A percentile compares a stretch with the other conserved stretches of the same genome.
phyloP scores from a whole-genome alignment of 345 rosid species.

The Populus deltoides region DNA sequence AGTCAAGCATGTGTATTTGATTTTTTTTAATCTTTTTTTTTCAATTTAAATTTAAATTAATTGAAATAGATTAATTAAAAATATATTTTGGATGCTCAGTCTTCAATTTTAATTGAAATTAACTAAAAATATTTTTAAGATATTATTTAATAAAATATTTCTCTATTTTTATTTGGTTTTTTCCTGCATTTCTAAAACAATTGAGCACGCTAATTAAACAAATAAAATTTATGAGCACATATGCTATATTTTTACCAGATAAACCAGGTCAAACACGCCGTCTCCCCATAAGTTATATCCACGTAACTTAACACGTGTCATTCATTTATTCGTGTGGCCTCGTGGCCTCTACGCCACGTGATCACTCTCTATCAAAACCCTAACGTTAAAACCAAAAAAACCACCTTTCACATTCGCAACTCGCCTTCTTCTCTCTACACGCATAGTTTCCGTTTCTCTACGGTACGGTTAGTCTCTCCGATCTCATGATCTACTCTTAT shows the following conservation, averaged over 20 bases:
- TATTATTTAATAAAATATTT: too few relatives aligned
- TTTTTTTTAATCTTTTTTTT: too few relatives aligned
- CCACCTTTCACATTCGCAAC: neutral
- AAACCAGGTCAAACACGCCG: neutral
- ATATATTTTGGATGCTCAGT: too few relatives aligned
- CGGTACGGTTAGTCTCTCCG: constrained; percentile 2
- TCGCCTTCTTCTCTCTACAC: neutral
- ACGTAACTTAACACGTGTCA: neutral
- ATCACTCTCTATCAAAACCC: neutral
- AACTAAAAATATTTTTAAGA: too few relatives aligned
- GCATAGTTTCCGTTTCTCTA: neutral
- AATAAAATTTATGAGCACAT: too few relatives aligned
- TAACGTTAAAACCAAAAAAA: neutral
- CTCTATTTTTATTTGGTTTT: too few relatives aligned
- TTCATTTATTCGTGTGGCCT: neutral
- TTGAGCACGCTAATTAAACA: too few relatives aligned
- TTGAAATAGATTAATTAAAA: too few relatives aligned
- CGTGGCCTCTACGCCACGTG: neutral
- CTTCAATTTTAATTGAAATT: too few relatives aligned
- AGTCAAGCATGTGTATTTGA: too few relatives aligned
- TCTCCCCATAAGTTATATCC: neutral
- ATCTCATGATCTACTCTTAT: neutral
- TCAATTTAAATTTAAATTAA: too few relatives aligned
- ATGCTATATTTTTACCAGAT: neutral
- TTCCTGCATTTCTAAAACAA: too few relatives aligned